Evolutionary conservation across 2,329 filamentous ascomycete genomes (phyloP), one percentile per base, ranked within the genome.

Genomic region (Colletotrichum liriopes): DNA sequence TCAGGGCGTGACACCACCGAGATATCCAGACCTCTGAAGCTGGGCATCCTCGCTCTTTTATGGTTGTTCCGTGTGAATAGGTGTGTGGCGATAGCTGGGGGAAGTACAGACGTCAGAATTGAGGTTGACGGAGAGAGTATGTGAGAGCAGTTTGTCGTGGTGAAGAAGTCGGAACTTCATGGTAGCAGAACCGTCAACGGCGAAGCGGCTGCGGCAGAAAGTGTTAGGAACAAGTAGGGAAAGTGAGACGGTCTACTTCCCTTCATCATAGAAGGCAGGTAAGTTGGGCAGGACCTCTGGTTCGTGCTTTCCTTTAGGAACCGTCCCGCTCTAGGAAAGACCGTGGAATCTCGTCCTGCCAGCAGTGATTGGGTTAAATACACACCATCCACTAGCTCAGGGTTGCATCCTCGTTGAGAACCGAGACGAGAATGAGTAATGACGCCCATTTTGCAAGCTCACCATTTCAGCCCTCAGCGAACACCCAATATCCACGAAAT

Each of bases 11-110:
- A 77, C 23, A 83, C 76, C 49, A 89, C 77, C 2, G 82, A 84
- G 32, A 89, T 71, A 37, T 87, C 83, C 63, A 89, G 81, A 12
- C 86, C 86, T 32, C 85, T 83, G 65, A 88, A 83, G 69, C 77
- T 83, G 20, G 87, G 87, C 87, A 89, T 89, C 14, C 60, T 77
- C 68, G 7, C 37, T 35, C 16, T 43, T 9, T 32, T 29, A 7
- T n/a, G 32, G 8, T 20, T 60, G 26, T 32, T 29, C 2, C 26
- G 16, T 16, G 16, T 5, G 23, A 52, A n/a, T 20, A 14, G 37
- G 23, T 16, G 37, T 43, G n/a, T n/a, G 14, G 26, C 18, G 35
- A 14, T 43, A 43, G 14, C 8, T 14, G 6, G 14, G 23, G 29
- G 23, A 59, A 43, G 6, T 32, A n/a, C 26, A 1, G 23, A 8